Base-by-base conservation (phyloP, 208 protist species). In the Crithidia thermophila region DNA sequence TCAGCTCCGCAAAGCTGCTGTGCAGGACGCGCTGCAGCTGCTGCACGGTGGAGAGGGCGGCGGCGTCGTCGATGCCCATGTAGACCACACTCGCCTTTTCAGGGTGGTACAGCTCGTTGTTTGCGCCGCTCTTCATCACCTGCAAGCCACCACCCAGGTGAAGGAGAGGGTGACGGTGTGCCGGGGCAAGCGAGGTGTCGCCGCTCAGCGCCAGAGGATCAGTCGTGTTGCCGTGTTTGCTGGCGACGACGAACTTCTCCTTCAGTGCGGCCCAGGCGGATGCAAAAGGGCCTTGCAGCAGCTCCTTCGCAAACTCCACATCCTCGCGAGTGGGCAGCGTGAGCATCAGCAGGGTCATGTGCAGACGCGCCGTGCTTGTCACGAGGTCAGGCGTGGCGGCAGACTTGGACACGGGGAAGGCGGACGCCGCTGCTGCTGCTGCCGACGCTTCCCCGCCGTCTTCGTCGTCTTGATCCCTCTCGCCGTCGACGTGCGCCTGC, bases 331-430 rank as follows among this genome's bases (percentile, higher is more conserved):
- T 87, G 18, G 64, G 55, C 23, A 95, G 84, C 16, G 75, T 67
- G 23, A 95, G 76, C 73, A 95, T 55, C 31, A 94, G 55, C 42
- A 95, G 53, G 23, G 90, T 94, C 25, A 95, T 59, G 76, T 95
- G 90, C 47, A 93, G 62, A 46, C 79, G 75, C 18, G 47, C 62
- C 2, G 75, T 65, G 31, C 37, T 55, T n/a, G 68, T 84, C 25
- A 91, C 75, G 5, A 93, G 61, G n/a, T 88, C 79, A 25, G 72
- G 39, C 50, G 71, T 64, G 11, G 72, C 58, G 0, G 39, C 21
- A 0, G 55, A 46, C 43, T 28, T 57, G 9, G 4, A 7, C 7
- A 18, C 43, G 9, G 60, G 37, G 5, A n/a, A 20, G 43, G 14
- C 8, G 9, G 43, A 45, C n/a, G 33, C n/a, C 27, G 40, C 11